Conservation (phyloP, 169 alveolate species). For the Eimeria acervulina region DNA sequence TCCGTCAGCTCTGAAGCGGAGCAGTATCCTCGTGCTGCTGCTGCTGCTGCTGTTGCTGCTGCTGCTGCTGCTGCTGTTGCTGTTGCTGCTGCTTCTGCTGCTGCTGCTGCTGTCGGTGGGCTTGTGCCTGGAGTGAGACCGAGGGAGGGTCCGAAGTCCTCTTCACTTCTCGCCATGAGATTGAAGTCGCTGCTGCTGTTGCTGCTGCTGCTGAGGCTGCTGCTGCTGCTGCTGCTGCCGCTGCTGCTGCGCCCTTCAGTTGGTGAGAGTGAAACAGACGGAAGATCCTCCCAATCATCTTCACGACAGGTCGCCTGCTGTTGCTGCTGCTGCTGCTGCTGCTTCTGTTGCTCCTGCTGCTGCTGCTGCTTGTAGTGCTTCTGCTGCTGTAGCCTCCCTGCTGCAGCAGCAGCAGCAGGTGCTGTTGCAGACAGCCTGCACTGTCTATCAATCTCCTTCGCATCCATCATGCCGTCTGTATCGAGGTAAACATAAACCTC, state of each 20-base stretch:
- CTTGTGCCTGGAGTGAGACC: background rate
- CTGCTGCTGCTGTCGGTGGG: background rate
- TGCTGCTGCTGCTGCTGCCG: no score
- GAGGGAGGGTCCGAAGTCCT: background rate
- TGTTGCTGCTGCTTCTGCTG: slow-evolving; percentile 35
- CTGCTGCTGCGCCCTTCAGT: no score
- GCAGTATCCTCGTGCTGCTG: background rate
- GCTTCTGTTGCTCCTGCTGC: no score
- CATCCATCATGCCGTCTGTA: slow-evolving; percentile 71
- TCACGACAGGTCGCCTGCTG: background rate
- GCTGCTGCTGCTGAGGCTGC: no score
- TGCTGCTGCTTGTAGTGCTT: no score
- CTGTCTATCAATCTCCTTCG: slow-evolving; percentile 19
- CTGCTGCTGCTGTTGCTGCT: background rate
- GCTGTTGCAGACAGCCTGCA: slow-evolving; percentile 8
- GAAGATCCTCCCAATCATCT: slow-evolving; percentile 7
- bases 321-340: no score
- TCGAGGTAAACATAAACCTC: slow-evolving; percentile 61
- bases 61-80: slow-evolving; percentile 6
- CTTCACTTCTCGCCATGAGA: background rate
- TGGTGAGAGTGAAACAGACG: background rate
- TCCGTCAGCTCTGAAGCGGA: no score
- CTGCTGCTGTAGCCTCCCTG: background rate
- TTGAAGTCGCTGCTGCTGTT: no score
- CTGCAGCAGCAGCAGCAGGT: slow-evolving; percentile 30